Base-by-base conservation (phyloP, 202 grass and related monocot genomes). In the Elaeis oleifera region DNA sequence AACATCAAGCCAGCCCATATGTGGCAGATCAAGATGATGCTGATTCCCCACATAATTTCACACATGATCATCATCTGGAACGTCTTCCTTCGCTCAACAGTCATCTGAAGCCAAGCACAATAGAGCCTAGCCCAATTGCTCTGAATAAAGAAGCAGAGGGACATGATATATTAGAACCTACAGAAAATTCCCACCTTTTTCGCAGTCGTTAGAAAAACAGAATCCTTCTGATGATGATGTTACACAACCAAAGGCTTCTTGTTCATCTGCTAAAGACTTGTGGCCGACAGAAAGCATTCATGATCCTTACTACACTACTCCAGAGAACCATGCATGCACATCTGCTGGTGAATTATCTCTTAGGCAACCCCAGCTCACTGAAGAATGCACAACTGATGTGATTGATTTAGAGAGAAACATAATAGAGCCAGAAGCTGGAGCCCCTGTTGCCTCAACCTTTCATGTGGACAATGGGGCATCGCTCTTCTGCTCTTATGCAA, bases 371-470 rank as follows among this genome's bases (percentile, higher is more conserved):
- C 69, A 64, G 63, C 31, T 79, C 36, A 63, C 50, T 51, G 69
- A 63, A 52, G 75, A 56, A 26, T 60, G 74, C 16, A 44, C 57
- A 29, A 32, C 53, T 59, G 71, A 74, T 68, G 53, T 74, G 52
- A 71, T 75, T 68, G 73, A 75, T 56, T 19, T 59, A 23, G 63
- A 78, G 54, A 79, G 68, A 67, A 61, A 19, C 9, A 36, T 79
- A 68, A 64, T 60, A 51, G 51, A 17, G 29, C 67, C 78, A 21
- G 66, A 72, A 17, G 25, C 57, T 64, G 71, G 54, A 19, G 53
- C 65, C 29, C 7, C 71, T 53, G 24, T 62, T 55, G 11, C 71
- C 3, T 49, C 71, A 22, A 31, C 62, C 25, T 82, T 86, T 18
- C 20, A 66, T 64, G n/a, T 74, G 64, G 58, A 58, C 20, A 71